Evolutionary conservation across 2,329 filamentous ascomycete genomes (phyloP).

Genomic region (Claviceps sp.): DNA sequence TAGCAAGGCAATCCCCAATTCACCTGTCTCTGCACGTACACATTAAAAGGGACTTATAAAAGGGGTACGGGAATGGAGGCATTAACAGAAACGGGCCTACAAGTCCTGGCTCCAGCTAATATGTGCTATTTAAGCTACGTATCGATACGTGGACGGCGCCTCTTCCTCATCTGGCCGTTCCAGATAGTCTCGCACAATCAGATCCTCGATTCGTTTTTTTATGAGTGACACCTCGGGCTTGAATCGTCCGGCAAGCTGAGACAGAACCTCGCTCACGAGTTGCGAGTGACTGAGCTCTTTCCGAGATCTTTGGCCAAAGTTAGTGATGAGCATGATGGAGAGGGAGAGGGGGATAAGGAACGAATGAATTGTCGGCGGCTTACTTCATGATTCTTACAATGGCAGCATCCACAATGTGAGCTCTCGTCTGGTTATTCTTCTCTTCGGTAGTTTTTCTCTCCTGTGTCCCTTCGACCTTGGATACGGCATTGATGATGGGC

Average conservation of each 20-base stretch:
- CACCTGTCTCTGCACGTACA: too few species aligned
- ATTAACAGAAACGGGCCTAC: not conserved
- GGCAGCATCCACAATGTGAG: conserved; percentile 60
- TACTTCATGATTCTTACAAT: conserved; percentile 81
- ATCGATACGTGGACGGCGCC: conserved; percentile 53
- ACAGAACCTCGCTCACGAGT: conserved; percentile 57
- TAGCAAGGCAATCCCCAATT: too few species aligned
- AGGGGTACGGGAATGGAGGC: not conserved
- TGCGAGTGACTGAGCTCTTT: conserved; percentile 58
- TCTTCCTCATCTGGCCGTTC: conserved; percentile 55
- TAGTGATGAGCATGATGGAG: not conserved
- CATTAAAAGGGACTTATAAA: not conserved
- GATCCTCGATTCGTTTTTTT: conserved; percentile 67
- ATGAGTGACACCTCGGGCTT: conserved; percentile 64
- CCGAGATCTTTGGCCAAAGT: conserved; percentile 43
- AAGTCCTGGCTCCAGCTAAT: not conserved
- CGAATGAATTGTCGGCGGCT: conserved; percentile 17
- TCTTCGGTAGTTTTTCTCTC: conserved; percentile 60
- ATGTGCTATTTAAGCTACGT: conserved; percentile 43
- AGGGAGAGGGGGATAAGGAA: not conserved
- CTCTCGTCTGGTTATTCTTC: conserved; percentile 59
- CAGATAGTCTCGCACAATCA: conserved; percentile 66
- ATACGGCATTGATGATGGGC: conserved; percentile 65
- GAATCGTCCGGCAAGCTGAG: conserved; percentile 56
- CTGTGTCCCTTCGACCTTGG: conserved; percentile 67